phyloP scores from a whole-genome alignment of 129 eudicot species.

The Heracleum sosnowskyi region DNA sequence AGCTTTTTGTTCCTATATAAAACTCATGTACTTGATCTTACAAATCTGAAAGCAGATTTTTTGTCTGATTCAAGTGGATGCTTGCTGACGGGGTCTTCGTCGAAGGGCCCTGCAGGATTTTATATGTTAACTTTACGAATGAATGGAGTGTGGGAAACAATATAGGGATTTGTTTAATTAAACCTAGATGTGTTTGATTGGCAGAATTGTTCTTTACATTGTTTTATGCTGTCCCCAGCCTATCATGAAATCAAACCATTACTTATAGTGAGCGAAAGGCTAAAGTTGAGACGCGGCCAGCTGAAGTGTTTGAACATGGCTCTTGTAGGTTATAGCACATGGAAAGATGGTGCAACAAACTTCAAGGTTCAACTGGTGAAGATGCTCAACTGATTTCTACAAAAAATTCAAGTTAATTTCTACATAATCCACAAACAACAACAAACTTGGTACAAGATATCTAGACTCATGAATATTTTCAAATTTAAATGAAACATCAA shows the following conservation, averaged over 20 bases:
- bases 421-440: neutral
- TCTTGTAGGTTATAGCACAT: neutral
- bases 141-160: neutral
- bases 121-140: neutral
- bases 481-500: neutral
- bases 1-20: neutral
- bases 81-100: neutral
- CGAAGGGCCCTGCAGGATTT: constrained; percentile 2
- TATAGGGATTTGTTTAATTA: neutral
- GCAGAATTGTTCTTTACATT: neutral
- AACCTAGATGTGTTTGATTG: neutral
- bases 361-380: neutral
- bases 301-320: constrained; percentile 3
- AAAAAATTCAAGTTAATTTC: neutral
- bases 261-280: neutral
- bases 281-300: constrained; percentile 11
- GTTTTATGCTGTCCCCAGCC: neutral
- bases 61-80: neutral
- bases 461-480: neutral
- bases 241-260: neutral
- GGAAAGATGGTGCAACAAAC: neutral
- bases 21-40: neutral
- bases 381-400: neutral
- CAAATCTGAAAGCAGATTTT: constrained; percentile 1
- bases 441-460: neutral